Conservation (phyloP, 1,284 basidiomycete genomes). For the Pisolithus thermaeus region DNA sequence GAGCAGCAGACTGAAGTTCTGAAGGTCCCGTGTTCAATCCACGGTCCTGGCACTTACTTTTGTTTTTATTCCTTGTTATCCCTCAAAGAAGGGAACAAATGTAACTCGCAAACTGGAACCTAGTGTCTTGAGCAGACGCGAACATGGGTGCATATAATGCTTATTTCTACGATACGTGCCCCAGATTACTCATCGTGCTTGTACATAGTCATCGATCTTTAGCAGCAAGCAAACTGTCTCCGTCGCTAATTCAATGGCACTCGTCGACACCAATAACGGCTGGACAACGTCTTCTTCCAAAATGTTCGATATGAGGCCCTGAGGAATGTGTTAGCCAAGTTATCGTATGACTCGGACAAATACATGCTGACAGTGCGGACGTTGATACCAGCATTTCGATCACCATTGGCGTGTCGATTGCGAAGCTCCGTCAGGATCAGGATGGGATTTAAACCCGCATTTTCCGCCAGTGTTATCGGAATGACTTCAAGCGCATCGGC, state of each 20-base stretch:
- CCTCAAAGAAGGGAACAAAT: background rate
- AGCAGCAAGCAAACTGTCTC: conserved; percentile 97
- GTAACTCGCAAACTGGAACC: background rate
- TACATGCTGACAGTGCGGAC: conserved; percentile 75
- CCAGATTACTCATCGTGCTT: conserved; percentile 47
- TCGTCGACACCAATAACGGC: conserved; percentile 92
- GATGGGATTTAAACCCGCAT: conserved; percentile 97
- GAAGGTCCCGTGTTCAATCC: conserved; percentile 57
- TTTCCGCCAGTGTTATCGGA: conserved; percentile 96
- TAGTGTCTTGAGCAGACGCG: too few relatives aligned
- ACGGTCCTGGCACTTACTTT: conserved; percentile 43
- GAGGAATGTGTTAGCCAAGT: conserved; percentile 7
- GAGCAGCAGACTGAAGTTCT: conserved; percentile 75
- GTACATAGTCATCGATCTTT: conserved; percentile 96
- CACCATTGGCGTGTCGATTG: conserved; percentile 94
- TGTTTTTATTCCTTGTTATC: background rate
- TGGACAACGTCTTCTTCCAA: conserved; percentile 97
- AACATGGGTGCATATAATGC: too few relatives aligned
- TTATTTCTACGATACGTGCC: background rate
- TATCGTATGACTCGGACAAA: background rate
- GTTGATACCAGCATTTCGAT: conserved; percentile 95
- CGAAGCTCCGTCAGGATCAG: conserved; percentile 97
- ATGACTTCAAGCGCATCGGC: conserved; percentile 98
- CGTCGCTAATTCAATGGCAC: conserved; percentile 91
- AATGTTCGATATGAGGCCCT: conserved; percentile 96